Percentiles rank a stretch among this genome's conserved stretches.
Evolutionary conservation across 2,329 filamentous ascomycete species (phyloP).

Genomic region (Byssochlamys sp.): DNA sequence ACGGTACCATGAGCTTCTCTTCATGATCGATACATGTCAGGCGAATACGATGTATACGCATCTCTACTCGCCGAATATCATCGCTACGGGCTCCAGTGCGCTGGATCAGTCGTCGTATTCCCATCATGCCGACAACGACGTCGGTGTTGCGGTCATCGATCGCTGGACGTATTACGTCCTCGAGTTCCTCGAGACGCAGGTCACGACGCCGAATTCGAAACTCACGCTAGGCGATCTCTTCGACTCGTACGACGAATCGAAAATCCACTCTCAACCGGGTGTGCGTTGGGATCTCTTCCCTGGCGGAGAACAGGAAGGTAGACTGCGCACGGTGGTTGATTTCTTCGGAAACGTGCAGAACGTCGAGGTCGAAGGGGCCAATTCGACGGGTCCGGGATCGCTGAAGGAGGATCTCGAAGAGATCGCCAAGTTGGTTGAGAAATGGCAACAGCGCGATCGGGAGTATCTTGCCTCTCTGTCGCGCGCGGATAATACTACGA

Average conservation of each 20-base stretch:
- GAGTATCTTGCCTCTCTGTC: constrained; percentile 20
- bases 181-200: constrained; percentile 86
- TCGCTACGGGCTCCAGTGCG: constrained; percentile 91
- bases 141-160: constrained; percentile 95
- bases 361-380: constrained; percentile 69
- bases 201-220: constrained; percentile 75
- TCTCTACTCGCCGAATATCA: constrained; percentile 95
- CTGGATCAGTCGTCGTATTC: constrained; percentile 95
- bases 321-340: constrained; percentile 77
- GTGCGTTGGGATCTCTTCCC: constrained; percentile 91
- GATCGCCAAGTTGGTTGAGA: constrained; percentile 54
- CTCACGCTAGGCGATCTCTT: constrained; percentile 89
- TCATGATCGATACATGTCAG: constrained; percentile 99
- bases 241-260: constrained; percentile 86
- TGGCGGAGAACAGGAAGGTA: constrained; percentile 66
- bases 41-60: constrained; percentile 99
- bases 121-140: constrained; percentile 94
- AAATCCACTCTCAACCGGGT: constrained; percentile 88
- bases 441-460: constrained; percentile 33
- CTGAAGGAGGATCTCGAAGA: constrained; percentile 63
- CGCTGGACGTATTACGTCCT: constrained; percentile 98
- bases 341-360: constrained; percentile 98
- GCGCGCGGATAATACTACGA: constrained; percentile 11
- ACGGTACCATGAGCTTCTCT: constrained; percentile 93
- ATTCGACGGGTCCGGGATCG: constrained; percentile 41